Conservation (phyloP, 139 green algal genomes). For the Tetratostichococcus sp. region DNA sequence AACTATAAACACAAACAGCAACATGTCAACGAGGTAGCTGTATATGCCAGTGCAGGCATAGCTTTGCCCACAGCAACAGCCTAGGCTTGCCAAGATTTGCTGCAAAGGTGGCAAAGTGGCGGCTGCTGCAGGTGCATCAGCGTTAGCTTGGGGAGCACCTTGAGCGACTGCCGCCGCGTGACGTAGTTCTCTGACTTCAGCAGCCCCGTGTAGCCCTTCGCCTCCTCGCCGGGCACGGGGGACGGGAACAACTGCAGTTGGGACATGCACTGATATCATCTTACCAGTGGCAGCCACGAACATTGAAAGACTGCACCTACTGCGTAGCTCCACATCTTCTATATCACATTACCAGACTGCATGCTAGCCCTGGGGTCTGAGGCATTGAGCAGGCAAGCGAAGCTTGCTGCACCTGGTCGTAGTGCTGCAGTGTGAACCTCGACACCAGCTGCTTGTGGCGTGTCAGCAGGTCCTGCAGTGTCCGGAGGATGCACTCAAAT, state of each 20-base stretch:
- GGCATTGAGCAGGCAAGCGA: background rate
- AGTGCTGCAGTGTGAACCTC: slow-evolving; percentile 55
- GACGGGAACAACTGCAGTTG: slow-evolving; percentile 68
- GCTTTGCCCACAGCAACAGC: too few species aligned
- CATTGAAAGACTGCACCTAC: background rate
- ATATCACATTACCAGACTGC: too few species aligned
- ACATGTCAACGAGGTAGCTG: background rate
- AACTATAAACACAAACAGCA: slow-evolving; percentile 48
- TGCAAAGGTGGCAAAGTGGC: background rate
- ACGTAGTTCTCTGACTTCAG: slow-evolving; percentile 88
- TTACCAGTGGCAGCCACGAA: background rate
- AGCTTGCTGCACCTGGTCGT: slow-evolving; percentile 28
- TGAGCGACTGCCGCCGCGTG: slow-evolving; percentile 83
- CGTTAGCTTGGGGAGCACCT: slow-evolving; percentile 39
- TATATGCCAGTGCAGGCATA: too few species aligned
- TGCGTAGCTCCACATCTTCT: too few species aligned
- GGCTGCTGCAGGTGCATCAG: background rate
- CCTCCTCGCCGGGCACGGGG: too few species aligned
- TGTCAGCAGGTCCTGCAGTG: slow-evolving; percentile 75
- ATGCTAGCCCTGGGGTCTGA: too few species aligned
- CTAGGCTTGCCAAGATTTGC: too few species aligned
- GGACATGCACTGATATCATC: too few species aligned
- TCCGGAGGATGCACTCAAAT: too few species aligned
- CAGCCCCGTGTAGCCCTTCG: slow-evolving; percentile 56
- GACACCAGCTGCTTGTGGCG: slow-evolving; percentile 77